Evolutionary conservation across 805 yeast species (phyloP), one percentile per base, ranked within the genome.

Genomic region (Metschnikowia peoriensis): DNA sequence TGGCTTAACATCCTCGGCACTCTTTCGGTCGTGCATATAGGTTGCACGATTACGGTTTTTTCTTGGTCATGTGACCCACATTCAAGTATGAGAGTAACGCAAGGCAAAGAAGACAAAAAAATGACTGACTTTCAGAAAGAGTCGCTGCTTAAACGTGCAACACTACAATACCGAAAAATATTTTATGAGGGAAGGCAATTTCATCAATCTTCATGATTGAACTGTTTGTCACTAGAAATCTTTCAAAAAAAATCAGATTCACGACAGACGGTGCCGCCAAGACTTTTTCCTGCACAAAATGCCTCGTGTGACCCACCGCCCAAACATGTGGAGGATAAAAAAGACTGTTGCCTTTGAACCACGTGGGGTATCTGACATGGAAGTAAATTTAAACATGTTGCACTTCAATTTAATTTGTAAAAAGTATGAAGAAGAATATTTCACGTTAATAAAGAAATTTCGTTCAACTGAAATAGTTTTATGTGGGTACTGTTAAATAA

Each of bases 31-130:
- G 52, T 49, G 52, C 52, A 49, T 38, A 49, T 28, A n/a, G 28
- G 28, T 39, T 15, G 37, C 27, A 34, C 10, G 8, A 16, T 27
- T 2, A 12, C 16, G 22, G 27, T 29, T 32, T 44, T 44, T 49
- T 44, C 52, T 39, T 49, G 47, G 51, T 49, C 51, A 43, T 38
- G 51, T 49, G 51, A 47, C 50, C 46, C 14, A 2, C 41, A 40
- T 7, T 22, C 9, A 10, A 22, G 10, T 32, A 10, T 32, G 6
- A 38, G 15, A 9, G 15, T n/a, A n/a, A 15, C 4, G 14, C 9
- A 38, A n/a, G n/a, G 5, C 22, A 7, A n/a, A 38, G 40, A 22
- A 22, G 22, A 22, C 22, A 22, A 22, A 22, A 22, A 22, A 4
- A 22, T 22, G 2, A 22, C 22, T 4, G 22, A 22, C 22, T 22